These are phyloP conservation scores for Pistacia atlantica DNA, from an alignment of 345 rosid species.

Conservation along the genomic window DNA sequence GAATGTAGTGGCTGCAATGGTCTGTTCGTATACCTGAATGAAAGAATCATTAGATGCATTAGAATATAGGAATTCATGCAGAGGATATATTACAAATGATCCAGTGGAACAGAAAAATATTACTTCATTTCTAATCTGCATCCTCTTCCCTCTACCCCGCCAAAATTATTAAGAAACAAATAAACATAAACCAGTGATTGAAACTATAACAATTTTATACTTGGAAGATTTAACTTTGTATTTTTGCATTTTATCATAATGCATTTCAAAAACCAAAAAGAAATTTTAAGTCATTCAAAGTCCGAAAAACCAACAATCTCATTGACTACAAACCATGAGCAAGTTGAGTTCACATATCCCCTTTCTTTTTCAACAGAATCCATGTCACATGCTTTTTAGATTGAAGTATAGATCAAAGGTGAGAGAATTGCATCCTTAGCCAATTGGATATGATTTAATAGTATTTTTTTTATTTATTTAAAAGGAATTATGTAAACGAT, in stretches of 20 bases:
- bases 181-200: not conserved
- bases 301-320: not conserved
- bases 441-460: not conserved
- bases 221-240: not conserved
- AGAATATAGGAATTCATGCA: constrained; percentile 13
- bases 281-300: not conserved
- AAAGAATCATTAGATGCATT: constrained; percentile 21
- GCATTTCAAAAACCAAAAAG: not conserved
- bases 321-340: not conserved
- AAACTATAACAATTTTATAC: not conserved
- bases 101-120: no score
- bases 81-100: constrained; percentile 1
- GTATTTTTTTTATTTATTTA: not conserved
- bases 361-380: not conserved
- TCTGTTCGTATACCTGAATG: constrained; percentile 65
- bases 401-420: not conserved
- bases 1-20: constrained; percentile 43
- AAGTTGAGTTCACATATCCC: no score
- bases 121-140: not conserved
- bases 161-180: not conserved
- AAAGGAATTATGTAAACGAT: not conserved
- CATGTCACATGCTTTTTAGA: not conserved
- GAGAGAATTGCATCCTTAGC: not conserved
- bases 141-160: not conserved
- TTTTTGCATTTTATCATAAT: not conserved